Percentiles rank a stretch among this genome's conserved stretches.
Evolutionary conservation across 495 filamentous ascomycete species (phyloP).

Genomic region (Aspergillus affinis): DNA sequence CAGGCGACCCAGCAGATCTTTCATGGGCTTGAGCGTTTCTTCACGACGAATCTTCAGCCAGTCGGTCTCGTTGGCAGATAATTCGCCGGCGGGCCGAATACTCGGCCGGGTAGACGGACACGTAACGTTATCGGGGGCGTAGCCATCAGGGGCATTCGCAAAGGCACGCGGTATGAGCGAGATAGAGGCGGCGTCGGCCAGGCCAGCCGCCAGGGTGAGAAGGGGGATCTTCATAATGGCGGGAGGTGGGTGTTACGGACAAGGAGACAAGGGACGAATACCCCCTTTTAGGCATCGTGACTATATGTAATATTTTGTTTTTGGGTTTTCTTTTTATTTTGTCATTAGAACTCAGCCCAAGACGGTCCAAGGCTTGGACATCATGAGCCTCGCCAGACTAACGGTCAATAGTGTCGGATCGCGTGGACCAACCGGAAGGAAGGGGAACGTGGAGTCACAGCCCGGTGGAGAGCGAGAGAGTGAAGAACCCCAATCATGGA

Average conservation of each 20-base stretch:
- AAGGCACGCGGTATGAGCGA: constrained; percentile 22
- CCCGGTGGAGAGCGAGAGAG: no score
- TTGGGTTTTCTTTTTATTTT: no score
- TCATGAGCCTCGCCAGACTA: background rate
- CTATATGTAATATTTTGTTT: background rate
- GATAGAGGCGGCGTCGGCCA: constrained; percentile 12
- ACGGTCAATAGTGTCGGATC: background rate
- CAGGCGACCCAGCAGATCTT: constrained; percentile 63
- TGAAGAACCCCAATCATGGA: constrained; percentile 1
- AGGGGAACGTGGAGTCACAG: background rate
- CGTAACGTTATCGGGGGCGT: constrained; percentile 34
- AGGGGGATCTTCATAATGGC: constrained; percentile 13
- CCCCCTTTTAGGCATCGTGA: no score
- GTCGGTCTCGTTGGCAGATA: constrained; percentile 64
- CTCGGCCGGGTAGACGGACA: constrained; percentile 43
- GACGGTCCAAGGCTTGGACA: background rate
- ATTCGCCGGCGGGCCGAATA: constrained; percentile 47
- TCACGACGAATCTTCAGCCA: constrained; percentile 60
- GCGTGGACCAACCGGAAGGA: constrained; percentile 11
- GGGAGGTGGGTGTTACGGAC: background rate
- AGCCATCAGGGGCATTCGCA: constrained; percentile 42
- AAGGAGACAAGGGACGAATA: background rate
- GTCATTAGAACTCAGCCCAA: background rate
- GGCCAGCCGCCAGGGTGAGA: constrained; percentile 9
- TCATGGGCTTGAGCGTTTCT: constrained; percentile 64